Conservation (phyloP, 352 stramenopile species). For the Phytophthora citricola region DNA sequence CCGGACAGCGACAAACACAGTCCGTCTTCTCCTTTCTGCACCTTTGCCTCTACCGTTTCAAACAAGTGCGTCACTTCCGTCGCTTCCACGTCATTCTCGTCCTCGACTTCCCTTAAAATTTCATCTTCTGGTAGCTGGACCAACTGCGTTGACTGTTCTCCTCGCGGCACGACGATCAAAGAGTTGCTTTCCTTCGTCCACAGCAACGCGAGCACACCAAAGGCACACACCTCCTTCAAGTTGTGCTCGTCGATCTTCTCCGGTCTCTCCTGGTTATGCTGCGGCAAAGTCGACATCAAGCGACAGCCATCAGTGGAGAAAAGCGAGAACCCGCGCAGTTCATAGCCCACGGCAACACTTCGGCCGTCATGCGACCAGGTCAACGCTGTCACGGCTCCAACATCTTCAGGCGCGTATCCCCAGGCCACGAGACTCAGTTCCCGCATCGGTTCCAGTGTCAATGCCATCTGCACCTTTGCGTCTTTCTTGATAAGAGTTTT, state of each 20-base stretch:
- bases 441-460: constrained; percentile 64
- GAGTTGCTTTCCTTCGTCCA: constrained; percentile 72
- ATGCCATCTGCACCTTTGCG: constrained; percentile 2
- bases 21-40: constrained; percentile 72
- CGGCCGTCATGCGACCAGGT: constrained; percentile 72
- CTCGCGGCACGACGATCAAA: constrained; percentile 67
- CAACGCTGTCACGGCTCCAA: constrained; percentile 66
- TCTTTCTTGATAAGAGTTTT: constrained; percentile 13
- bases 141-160: constrained; percentile 47
- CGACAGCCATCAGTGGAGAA: constrained; percentile 84
- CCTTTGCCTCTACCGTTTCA: constrained; percentile 49
- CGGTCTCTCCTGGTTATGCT: constrained; percentile 71
- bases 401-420: constrained; percentile 64
- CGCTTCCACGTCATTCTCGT: constrained; percentile 21
- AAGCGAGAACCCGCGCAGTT: constrained; percentile 73
- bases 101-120: constrained; percentile 19
- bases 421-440: constrained; percentile 69
- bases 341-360: constrained; percentile 74
- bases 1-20: constrained; percentile 84
- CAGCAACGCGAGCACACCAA: constrained; percentile 62
- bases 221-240: constrained; percentile 65
- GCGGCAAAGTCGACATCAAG: constrained; percentile 83
- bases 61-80: constrained; percentile 41
- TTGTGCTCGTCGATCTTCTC: constrained; percentile 22
- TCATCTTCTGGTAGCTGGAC: constrained; percentile 35